Base-by-base conservation (phyloP, 768 basidiomycete genomes). In the Collybia nuda region DNA sequence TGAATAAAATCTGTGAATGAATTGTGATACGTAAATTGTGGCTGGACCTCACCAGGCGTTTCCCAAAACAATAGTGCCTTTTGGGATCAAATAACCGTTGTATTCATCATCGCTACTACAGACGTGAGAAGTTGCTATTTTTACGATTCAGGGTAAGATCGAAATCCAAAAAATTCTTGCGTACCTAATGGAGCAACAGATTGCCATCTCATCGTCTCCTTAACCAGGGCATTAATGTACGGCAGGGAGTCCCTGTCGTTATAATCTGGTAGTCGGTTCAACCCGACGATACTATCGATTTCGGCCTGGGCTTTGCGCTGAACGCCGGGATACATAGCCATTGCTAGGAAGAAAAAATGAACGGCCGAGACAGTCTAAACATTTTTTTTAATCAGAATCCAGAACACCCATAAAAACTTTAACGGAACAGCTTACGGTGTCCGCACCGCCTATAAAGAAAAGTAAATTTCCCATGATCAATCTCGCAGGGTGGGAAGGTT, bases 261-360 rank as follows among this genome's bases (percentile, higher is more conserved):
- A 11, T 29, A 44, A 17, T 46, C 47, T 14, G 52, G 52, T 50
- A 58, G 46, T 62, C 67, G 38, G 40, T 67, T 44, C 57, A 62
- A 49, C 6, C 53, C 53, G 19, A 54, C 29, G 11, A 54, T 39
- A 5, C 40, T n/a, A 32, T 54, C 53, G 14, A 54, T 46, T 32
- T 50, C 53, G 14, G 43, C 53, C 29, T 54, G 48, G 5, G 52
- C 52, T 35, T 48, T 53, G 17, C 26, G 36, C 17, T 47, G 45
- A 17, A 39, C 47, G 14, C 48, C 46, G 3, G 52, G 52, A 40
- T 48, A 35, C 3, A 53, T 32, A 18, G 40, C 42, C 52, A 53
- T 53, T 12, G 52, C 52, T 2, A 53, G 40, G 21, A 53, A 41
- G 23, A 53, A 53, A 9, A 41, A 23, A 12, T 18, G 26, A 22